These are phyloP conservation scores for Scedosporium dehoogii DNA, from an alignment of 2,329 filamentous ascomycete species.

Conservation along the genomic window DNA sequence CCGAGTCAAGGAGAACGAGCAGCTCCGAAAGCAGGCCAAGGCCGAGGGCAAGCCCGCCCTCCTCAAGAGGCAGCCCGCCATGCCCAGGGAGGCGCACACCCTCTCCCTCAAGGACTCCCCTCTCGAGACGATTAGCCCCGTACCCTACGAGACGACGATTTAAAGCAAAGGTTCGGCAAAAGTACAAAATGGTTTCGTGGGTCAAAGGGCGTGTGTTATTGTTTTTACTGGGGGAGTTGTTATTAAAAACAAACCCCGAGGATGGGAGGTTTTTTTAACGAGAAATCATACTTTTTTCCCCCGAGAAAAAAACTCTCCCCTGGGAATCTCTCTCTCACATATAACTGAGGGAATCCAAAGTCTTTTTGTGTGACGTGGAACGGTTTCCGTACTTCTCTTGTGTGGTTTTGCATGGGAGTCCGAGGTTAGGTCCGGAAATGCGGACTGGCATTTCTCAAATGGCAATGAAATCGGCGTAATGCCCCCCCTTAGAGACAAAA, in stretches of 20 bases:
- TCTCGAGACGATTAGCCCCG: slow-evolving; percentile 83
- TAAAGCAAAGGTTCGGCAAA: slow-evolving; percentile 38
- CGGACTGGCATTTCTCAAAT: background rate
- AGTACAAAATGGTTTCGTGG: background rate
- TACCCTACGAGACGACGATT: slow-evolving; percentile 98
- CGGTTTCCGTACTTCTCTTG: slow-evolving; percentile 1
- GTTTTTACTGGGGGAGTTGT: background rate
- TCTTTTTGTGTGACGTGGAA: slow-evolving; percentile 1
- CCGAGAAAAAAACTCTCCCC: background rate
- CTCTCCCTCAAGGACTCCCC: slow-evolving; percentile 73
- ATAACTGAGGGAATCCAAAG: background rate
- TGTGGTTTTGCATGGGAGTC: slow-evolving; percentile 1
- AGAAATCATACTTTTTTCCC: background rate
- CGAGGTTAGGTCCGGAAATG: background rate
- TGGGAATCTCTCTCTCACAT: background rate
- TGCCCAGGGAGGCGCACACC: slow-evolving; percentile 71
- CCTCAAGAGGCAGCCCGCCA: slow-evolving; percentile 81
- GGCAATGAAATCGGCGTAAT: slow-evolving; percentile 1
- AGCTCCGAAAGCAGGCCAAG: slow-evolving; percentile 88
- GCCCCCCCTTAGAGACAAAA: slow-evolving; percentile 1
- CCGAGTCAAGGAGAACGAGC: slow-evolving; percentile 94
- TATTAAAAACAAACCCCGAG: background rate
- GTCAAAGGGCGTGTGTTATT: background rate
- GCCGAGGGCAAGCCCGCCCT: slow-evolving; percentile 75
- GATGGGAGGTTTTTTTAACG: background rate